A percentile compares a stretch with the other conserved stretches of the same genome.
Conservation (phyloP, 2,329 filamentous ascomycete genomes). For the Elsinoe perseae region DNA sequence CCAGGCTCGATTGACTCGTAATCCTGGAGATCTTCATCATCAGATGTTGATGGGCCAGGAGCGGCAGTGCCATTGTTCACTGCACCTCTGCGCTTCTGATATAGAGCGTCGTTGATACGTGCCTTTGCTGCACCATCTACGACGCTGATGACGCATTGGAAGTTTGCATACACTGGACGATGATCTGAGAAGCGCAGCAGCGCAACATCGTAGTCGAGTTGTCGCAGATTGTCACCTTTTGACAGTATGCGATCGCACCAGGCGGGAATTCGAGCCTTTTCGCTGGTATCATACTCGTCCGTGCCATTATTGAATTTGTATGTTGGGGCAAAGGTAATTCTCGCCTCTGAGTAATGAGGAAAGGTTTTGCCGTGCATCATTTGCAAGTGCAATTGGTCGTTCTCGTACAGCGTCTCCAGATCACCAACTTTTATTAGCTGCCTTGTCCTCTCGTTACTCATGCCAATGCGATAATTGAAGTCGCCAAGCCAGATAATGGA, state of each 20-base stretch:
- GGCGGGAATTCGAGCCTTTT: slow-evolving; percentile 89
- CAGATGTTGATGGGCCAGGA: slow-evolving; percentile 50
- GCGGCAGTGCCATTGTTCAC: slow-evolving; percentile 57
- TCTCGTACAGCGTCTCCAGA: slow-evolving; percentile 73
- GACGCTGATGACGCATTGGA: slow-evolving; percentile 74
- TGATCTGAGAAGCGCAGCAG: slow-evolving; percentile 88
- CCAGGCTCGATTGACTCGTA: slow-evolving; percentile 79
- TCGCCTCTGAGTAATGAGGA: slow-evolving; percentile 82
- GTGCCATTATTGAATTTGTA: slow-evolving; percentile 92
- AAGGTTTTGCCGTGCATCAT: slow-evolving; percentile 92
- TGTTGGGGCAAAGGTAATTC: slow-evolving; percentile 81
- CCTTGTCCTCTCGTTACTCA: slow-evolving; percentile 69
- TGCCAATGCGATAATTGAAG: slow-evolving; percentile 94
- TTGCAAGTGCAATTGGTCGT: slow-evolving; percentile 92
- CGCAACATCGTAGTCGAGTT: slow-evolving; percentile 74
- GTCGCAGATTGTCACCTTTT: slow-evolving; percentile 74
- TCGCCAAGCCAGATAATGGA: slow-evolving; percentile 92
- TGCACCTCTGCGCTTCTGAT: slow-evolving; percentile 57
- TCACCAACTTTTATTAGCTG: slow-evolving; percentile 65
- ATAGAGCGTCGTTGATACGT: slow-evolving; percentile 64
- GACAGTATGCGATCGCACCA: slow-evolving; percentile 94
- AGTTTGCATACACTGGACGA: slow-evolving; percentile 85
- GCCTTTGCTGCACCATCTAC: slow-evolving; percentile 69
- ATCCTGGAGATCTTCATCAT: slow-evolving; percentile 71
- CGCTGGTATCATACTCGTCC: slow-evolving; percentile 86